Conservation (phyloP, 768 basidiomycete genomes). For the Lactifluus pinguis region DNA sequence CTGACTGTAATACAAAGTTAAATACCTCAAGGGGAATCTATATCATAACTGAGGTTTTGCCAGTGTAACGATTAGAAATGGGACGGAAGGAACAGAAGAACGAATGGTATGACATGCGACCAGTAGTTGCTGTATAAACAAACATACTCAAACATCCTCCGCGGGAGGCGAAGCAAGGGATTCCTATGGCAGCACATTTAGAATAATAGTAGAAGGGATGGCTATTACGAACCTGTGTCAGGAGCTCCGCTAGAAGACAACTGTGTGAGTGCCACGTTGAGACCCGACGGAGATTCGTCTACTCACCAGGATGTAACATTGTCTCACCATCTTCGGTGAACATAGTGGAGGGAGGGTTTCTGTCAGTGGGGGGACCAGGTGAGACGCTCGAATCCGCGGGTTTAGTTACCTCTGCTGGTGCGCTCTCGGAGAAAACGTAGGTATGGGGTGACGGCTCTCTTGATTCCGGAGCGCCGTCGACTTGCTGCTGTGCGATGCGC, state of each 20-base stretch:
- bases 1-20: conserved; percentile 27
- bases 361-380: conserved; percentile 31
- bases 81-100: not conserved
- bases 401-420: not conserved
- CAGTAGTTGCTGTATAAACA: not conserved
- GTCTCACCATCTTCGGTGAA: conserved; percentile 56
- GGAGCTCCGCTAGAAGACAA: conserved; percentile 39
- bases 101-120: not conserved
- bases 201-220: conserved; percentile 8
- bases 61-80: not conserved
- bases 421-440: not conserved
- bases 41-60: not conserved
- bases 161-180: conserved; percentile 61
- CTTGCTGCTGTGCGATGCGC: conserved; percentile 21
- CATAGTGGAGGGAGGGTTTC: conserved; percentile 37
- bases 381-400: not conserved
- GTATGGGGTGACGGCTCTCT: conserved; percentile 2
- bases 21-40: conserved; percentile 9
- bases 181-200: conserved; percentile 33
- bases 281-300: not conserved
- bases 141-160: conserved; percentile 22
- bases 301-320: conserved; percentile 59
- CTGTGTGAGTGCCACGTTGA: conserved; percentile 5
- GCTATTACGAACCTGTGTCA: conserved; percentile 45
- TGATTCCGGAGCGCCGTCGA: not conserved